These are phyloP conservation scores for Neurospora cerealis DNA, from an alignment of 495 filamentous ascomycete species.

Conservation along the genomic window DNA sequence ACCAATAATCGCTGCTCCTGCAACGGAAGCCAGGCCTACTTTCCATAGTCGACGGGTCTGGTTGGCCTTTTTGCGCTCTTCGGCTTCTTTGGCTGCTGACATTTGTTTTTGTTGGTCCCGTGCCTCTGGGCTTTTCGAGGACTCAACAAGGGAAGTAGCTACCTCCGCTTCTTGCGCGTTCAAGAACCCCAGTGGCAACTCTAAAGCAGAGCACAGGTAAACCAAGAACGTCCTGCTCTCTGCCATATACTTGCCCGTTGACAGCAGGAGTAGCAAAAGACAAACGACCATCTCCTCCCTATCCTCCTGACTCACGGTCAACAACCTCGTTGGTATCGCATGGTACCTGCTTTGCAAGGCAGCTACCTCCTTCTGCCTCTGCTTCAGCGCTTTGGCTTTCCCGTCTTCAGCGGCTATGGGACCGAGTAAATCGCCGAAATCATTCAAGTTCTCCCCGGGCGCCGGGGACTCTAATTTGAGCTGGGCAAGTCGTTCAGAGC, in stretches of 20 bases:
- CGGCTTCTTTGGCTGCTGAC: conserved; percentile 57
- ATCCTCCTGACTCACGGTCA: conserved; percentile 29
- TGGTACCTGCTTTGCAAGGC: conserved; percentile 33
- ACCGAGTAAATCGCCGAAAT: conserved; percentile 14
- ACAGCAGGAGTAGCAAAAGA: conserved; percentile 57
- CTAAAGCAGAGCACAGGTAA: conserved; percentile 53
- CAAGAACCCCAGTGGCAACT: conserved; percentile 47
- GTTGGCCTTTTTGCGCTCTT: conserved; percentile 55
- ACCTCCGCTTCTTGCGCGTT: conserved; percentile 61
- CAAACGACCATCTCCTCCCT: conserved; percentile 44
- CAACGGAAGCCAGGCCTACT: conserved; percentile 77
- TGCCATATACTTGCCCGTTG: conserved; percentile 61
- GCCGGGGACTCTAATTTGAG: conserved; percentile 1
- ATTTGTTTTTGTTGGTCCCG: conserved; percentile 34
- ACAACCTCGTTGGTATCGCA: conserved; percentile 35
- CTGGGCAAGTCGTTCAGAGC: conserved; percentile 17
- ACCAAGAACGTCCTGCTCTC: conserved; percentile 60
- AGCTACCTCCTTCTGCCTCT: conserved; percentile 9
- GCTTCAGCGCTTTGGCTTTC: not conserved
- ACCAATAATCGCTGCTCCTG: conserved; percentile 77
- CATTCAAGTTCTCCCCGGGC: conserved; percentile 19
- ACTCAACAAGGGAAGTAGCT: conserved; percentile 58
- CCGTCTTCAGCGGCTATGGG: conserved; percentile 1
- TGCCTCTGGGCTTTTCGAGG: conserved; percentile 19
- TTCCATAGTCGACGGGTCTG: conserved; percentile 64